Evolutionary conservation across 371 early-diverging fungal species (phyloP), one percentile per base, ranked within the genome.

Genomic region (Mucor ambiguus): DNA sequence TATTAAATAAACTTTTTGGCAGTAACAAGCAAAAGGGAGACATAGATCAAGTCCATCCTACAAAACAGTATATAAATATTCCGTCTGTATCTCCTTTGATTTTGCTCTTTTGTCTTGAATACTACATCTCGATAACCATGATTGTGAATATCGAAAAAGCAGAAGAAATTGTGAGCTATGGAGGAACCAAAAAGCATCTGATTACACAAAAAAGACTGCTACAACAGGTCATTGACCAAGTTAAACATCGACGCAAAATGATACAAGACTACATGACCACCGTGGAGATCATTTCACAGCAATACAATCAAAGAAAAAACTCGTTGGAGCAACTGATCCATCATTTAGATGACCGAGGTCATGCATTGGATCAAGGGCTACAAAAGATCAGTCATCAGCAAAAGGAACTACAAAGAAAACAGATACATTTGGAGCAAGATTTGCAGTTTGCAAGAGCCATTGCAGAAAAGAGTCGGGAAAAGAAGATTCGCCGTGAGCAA

Each of bases 381-480:
- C 28, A 37, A 3, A 59, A 60, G 20, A 54, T 76, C 24, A 46
- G 63, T 8, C 22, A 57, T 14, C 69, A 76, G 9, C 69, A 68
- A 28, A 33, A 62, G 20, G 66, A 66, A 44, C 30, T 68, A 22
- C 67, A 72, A 26, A 32, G 58, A 46, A 60, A 58, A 12, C 64
- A 75, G 44, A 35, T 56, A 4, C 64, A 41, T 11, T 37, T 70
- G 5, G 70, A 74, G n/a, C 60, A 65, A 18, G 56, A 61, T 1
- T 41, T 64, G 22, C 52, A 41, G 20, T 11, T 35, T 6, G 35
- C 66, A 10, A 67, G 73, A 22, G 28, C 38, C 4, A 58, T 52
- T 37, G 76, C 75, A 22, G 69, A 71, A 35, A 52, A 57, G 20
- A 69, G 70, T 1, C 72, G 74, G 1, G 67, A 64, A 4, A 79